Percentiles rank a stretch among this genome's conserved stretches.
Evolutionary conservation across 352 stramenopile genomes (phyloP).

Genomic region (Phytophthora macrochlamydospora): DNA sequence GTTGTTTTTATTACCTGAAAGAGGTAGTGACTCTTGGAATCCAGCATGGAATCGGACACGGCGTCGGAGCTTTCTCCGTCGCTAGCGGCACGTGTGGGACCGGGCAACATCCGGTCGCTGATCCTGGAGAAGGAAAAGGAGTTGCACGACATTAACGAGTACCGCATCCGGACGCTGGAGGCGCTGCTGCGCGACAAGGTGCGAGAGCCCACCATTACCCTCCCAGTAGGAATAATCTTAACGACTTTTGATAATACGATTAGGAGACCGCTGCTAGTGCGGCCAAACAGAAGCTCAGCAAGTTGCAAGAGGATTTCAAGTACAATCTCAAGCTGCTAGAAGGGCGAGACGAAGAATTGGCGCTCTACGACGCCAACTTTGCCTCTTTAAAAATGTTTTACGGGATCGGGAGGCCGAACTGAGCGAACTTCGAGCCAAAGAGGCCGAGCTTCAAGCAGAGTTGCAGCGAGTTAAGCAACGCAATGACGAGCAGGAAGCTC

Average conservation of each 20-base stretch:
- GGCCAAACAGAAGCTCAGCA: constrained; percentile 80
- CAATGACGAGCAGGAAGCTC: constrained; percentile 50
- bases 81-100: constrained; percentile 37
- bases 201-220: constrained; percentile 7
- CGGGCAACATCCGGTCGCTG: constrained; percentile 81
- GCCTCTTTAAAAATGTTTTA: constrained; percentile 74
- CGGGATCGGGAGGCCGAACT: constrained; percentile 74
- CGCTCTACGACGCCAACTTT: constrained; percentile 88
- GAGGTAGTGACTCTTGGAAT: too few species aligned
- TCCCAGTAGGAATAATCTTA: neutral
- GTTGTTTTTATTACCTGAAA: too few species aligned
- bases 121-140: constrained; percentile 92
- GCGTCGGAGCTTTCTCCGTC: constrained; percentile 15
- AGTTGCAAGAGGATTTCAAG: constrained; percentile 93
- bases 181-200: constrained; percentile 80
- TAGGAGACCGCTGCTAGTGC: constrained; percentile 46
- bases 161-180: constrained; percentile 84
- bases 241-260: neutral
- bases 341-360: constrained; percentile 90
- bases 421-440: constrained; percentile 66
- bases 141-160: constrained; percentile 94
- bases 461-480: constrained; percentile 53
- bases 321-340: constrained; percentile 93
- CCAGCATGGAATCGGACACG: constrained; percentile 2
- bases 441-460: constrained; percentile 58